Evolutionary conservation across 768 basidiomycete species (phyloP), one percentile per base, ranked within the genome.

Genomic region (Candolleomyces efflorescens): DNA sequence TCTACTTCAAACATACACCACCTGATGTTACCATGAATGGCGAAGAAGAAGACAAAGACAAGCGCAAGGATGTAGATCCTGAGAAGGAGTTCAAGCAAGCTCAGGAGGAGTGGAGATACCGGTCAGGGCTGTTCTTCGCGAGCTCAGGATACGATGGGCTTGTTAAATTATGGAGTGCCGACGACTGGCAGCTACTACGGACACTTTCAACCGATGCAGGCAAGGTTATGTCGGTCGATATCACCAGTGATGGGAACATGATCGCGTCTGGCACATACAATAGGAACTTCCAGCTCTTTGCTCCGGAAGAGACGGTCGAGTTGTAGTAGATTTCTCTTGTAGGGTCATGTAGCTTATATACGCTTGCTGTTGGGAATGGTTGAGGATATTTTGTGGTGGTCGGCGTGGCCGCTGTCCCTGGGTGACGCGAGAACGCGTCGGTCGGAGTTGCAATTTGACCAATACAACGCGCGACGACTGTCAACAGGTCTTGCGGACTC

Each of bases 151-250:
- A 98, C 69, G 97, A 99, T 67, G 93, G 94, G 4, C 83, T 89
- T 57, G 92, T 99, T 68, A 94, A 97, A 70, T 67, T 99, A 55
- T 99, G 97, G 97, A 92, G 89, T 66, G 92, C 95, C 48, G 97
- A 98, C 68, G 97, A 99, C 67, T 99, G 97, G 97, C 94, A 93
- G 65, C 75, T 95, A 45, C 79, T 97, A 53, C 83, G 87, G 60
- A 90, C 90, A 45, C 78, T 99, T 58, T 86, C 93, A 53, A 95
- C 94, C 20, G 96, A 98, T 67, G 88, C 90, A 24, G 94, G 95
- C n/a, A 98, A 98, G 72, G 95, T 98, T 59, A 99, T 98, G 97
- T 92, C 91, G 6, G 94, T 98, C 10, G 97, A 99, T 69, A 79
- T 98, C 20, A 85, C 87, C 24, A 79, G 80, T 54, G 92, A 96